Evolutionary conservation across 2,329 filamentous ascomycete species (phyloP), one percentile per base, ranked within the genome.

Genomic region (Xylariales sp.): DNA sequence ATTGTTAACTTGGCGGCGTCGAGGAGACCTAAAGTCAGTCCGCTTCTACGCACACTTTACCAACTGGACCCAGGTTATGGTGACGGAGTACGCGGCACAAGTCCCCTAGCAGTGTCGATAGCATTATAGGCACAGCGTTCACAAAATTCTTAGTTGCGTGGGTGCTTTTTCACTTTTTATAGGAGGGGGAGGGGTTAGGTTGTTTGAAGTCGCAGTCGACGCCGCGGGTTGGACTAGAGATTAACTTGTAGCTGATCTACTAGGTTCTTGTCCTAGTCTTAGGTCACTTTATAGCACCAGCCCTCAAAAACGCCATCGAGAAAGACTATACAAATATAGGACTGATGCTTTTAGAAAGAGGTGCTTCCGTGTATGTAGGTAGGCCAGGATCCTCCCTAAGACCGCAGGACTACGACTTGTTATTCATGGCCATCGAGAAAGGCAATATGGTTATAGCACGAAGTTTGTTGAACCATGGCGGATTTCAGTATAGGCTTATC

Each of bases 21-120:
- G 14, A 54, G 16, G 28, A 43, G 52, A 32, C 64, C 52, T 10
- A 41, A 66, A 16, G 46, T 58, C 5, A 66, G 62, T 41, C 36
- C 57, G 32, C 7, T 1, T 30, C 36, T 52, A 12, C 41, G 32
- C n/a, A 30, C 8, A 30, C 23, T 50, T 23, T 14, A 16, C 23
- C 46, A 7, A 23, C n/a, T 8, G 18, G 5, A 49, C 30, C 12
- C 16, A 2, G 23, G 16, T 16, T 23, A 32, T 5, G 3, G 1
- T 10, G 28, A 50, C 6, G 16, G 3, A 50, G 23, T 14, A 32
- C 6, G 3, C 18, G 3, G 9, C 5, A 57, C 54, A 10, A 64
- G 7, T 9, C 62, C 55, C 12, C 36, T 65, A 8, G 49, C 28
- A 48, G 39, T 49, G 34, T 16, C 41, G 23, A 48, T 65, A 46